Evolutionary conservation across 2,329 filamentous ascomycete species (phyloP), one percentile per base, ranked within the genome.

Genomic region (Scedosporium minutisporum): DNA sequence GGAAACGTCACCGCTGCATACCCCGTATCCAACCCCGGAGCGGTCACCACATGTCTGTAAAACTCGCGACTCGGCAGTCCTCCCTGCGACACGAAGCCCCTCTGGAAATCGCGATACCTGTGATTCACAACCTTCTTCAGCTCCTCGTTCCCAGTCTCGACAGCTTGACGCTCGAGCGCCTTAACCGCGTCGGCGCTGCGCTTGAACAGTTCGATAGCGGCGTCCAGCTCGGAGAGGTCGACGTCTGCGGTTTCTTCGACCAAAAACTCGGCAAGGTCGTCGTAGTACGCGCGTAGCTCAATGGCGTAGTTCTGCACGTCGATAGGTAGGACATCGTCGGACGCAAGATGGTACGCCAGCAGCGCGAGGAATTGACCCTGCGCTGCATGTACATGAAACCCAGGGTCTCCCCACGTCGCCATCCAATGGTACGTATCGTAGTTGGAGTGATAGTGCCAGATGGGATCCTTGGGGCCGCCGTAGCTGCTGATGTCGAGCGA

Each of bases 391-490:
- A 86, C 82, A n/a, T 82, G 77, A 60, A 83, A 85, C 0, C 77
- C 80, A 1, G 81, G 80, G 66, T 96, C 91, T 3, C 90, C 90
- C 67, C 85, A 91, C 3, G 78, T 87, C 14, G 87, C 81, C 89
- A 95, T 95, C 91, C 91, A 96, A 68, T 87, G 78, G 70, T 90
- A 93, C 41, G 83, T 89, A 70, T 96, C 91, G 70, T 93, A 96
- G 74, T 95, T 95, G 65, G 84, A 84, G 71, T 96, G 90, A 69
- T 95, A 96, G 66, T 89, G 87, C 70, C 88, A 90, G 6, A 90
- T 76, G 0, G 87, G 77, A 48, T 84, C 81, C 0, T 72, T 70
- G 0, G 69, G 61, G 3, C 75, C 76, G 7, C 71, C 69, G 0
- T 69, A 68, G 48, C 85, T 85, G 2, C 82, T 80, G 21, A 87